Conservation (phyloP, 768 basidiomycete genomes). For the Mycena alexandri region DNA sequence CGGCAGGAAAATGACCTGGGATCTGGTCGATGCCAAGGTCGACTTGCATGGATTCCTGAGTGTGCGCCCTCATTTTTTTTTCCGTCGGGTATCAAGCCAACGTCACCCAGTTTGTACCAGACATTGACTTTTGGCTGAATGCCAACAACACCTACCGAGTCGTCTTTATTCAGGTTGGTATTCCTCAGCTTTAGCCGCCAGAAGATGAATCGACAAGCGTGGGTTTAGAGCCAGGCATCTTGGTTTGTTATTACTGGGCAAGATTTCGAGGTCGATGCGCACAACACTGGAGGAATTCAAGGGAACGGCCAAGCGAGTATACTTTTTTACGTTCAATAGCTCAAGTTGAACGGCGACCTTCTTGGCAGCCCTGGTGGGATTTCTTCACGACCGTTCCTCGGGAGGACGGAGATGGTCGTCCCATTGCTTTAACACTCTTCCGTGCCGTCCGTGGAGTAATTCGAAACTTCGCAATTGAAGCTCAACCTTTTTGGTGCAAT, state of each 20-base stretch:
- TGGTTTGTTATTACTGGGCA: conserved; percentile 73
- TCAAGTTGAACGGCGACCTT: neutral
- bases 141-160: conserved; percentile 68
- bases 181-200: neutral
- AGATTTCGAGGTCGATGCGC: conserved; percentile 68
- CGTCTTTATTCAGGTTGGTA: conserved; percentile 68
- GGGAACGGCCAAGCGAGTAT: conserved; percentile 66
- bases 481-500: conserved; percentile 74
- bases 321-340: too few species aligned
- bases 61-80: conserved; percentile 38
- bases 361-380: conserved; percentile 64
- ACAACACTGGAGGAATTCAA: conserved; percentile 67
- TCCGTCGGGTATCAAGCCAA: neutral
- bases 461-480: conserved; percentile 63
- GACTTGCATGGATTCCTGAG: conserved; percentile 48
- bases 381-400: conserved; percentile 61
- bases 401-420: conserved; percentile 69
- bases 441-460: conserved; percentile 58
- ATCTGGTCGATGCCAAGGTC: conserved; percentile 46
- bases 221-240: conserved; percentile 65
- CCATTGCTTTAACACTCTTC: conserved; percentile 66
- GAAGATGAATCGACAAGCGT: neutral
- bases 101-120: conserved; percentile 59
- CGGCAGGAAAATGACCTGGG: conserved; percentile 55
- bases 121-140: conserved; percentile 69